phyloP scores from a whole-genome alignment of 2,329 filamentous ascomycete genomes.

The Cercospora sesami region DNA sequence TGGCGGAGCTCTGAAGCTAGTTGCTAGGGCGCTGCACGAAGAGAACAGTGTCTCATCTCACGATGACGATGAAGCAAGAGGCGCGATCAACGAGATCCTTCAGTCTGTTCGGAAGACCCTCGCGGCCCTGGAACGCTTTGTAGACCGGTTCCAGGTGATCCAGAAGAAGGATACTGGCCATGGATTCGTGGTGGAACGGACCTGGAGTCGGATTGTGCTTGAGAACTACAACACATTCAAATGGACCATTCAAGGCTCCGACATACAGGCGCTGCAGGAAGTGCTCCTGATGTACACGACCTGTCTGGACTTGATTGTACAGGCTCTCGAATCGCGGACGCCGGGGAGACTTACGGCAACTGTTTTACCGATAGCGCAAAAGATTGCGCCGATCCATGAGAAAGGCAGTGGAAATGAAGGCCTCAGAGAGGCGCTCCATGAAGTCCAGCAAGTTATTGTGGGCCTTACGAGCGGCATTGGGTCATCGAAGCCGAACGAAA shows the following conservation, averaged over 20 bases:
- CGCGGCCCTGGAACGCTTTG: constrained; percentile 47
- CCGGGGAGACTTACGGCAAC: constrained; percentile 36
- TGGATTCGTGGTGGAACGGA: constrained; percentile 45
- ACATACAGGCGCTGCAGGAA: constrained; percentile 42
- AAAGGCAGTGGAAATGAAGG: constrained; percentile 26
- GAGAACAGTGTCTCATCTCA: constrained; percentile 40
- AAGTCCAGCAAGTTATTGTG: constrained; percentile 35
- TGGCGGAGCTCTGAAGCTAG: constrained; percentile 45
- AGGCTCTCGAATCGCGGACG: constrained; percentile 47
- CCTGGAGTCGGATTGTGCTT: constrained; percentile 48
- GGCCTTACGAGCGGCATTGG: constrained; percentile 31
- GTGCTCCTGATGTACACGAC: constrained; percentile 47
- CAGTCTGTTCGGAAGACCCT: constrained; percentile 44
- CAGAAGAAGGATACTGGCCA: constrained; percentile 44
- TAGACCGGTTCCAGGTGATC: constrained; percentile 49
- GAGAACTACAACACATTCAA: constrained; percentile 46
- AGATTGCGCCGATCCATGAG: constrained; percentile 37
- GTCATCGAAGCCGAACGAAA: constrained; percentile 19
- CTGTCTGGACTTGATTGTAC: constrained; percentile 43
- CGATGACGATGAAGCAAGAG: constrained; percentile 40
- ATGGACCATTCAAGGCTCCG: constrained; percentile 50
- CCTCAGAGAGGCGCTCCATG: constrained; percentile 34
- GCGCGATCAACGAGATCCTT: constrained; percentile 44
- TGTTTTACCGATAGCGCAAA: constrained; percentile 38
- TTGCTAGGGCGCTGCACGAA: constrained; percentile 48